Base-by-base conservation (phyloP, 495 filamentous ascomycete species). In the Aspergillus affinis region DNA sequence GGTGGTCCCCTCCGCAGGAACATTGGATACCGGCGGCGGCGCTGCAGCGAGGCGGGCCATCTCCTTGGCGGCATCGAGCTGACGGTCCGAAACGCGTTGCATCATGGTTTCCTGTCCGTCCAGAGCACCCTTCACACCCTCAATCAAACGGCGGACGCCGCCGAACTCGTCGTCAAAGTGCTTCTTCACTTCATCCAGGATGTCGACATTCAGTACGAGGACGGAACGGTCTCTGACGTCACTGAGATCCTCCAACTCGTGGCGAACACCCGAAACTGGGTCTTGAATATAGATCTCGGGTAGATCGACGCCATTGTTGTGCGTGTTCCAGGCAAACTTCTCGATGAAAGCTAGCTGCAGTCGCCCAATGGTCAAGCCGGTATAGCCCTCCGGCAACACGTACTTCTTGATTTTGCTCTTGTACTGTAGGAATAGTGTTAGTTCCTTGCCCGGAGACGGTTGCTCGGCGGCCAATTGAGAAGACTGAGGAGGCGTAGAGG, bases 241-340 rank as follows among this genome's bases (percentile, higher is more conserved):
- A n/a, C 75, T 84, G 23, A 98, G 76, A 72, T 98, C 94, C 69
- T 99, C 94, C 41, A 99, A 77, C 70, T 98, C 94, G 70, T 99
- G 91, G 20, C 94, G 90, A 23, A 97, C 90, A 5, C 94, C 95
- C 9, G 93, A 97, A 12, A 97, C 82, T 6, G 93, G 86, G 71
- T 98, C 94, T 72, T 98, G 95, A 45, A 98, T 93, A 72, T 98
- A 97, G 29, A 98, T 97, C 65, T 98, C 94, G 0, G 94, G 94
- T 29, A 98, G 78, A 66, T 98, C 94, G 13, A 85, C 86, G 21
- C 95, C 94, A 69, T 98, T 93, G 65, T 87, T 90, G 63, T 96
- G 93, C 1, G 92, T 96, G 64, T 94, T 97, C 92, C 96, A 98
- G 7, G 92, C 92, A 66, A 98, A 98, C 66, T 97, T 98, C 63